Evolutionary conservation across 495 filamentous ascomycete genomes (phyloP), one percentile per base, ranked within the genome.

Genomic region (Lentithecium fluviatile): DNA sequence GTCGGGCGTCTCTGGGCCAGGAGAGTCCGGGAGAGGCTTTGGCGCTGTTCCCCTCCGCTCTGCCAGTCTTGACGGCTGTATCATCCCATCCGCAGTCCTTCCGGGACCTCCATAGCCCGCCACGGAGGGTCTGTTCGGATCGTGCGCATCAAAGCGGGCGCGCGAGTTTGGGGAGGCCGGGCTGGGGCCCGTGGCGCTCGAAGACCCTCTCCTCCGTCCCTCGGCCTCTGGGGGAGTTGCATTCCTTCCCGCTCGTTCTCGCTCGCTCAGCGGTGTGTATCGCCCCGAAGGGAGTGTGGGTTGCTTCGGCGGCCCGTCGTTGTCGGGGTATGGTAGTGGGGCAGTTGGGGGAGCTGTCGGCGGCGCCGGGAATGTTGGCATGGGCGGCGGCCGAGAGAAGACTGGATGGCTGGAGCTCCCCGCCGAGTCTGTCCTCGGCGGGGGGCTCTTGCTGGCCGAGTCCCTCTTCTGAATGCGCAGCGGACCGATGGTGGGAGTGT

Each of bases 391-490:
- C 70, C 52, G 71, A 43, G 79, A 77, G 66, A 77, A 83, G 59
- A 78, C 71, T 6, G 57, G 75, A 75, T 71, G 59, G 69, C 32
- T 72, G 42, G 47, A 66, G 62, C 57, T 73, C 57, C 52, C 66
- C 6, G 70, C 68, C 56, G 78, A 71, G 50, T 64, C 66, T 48
- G 66, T 61, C 52, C 69, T 68, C 38, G 70, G 74, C 24, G 70
- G 66, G 46, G 72, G 67, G 60, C 70, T 66, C 46, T 62, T 61
- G 13, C 83, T 74, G 72, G 83, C 69, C 13, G 43, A 43, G 0
- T 64, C 60, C 72, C 79, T 79, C 73, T 95, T 95, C 77, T 84
- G 85, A 69, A 97, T 95, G 63, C 90, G 83, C 71, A 97, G 75
- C 25, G 92, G 92, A 56, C 88, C 90, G 58, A 97, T 82, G 2